phyloP scores from a whole-genome alignment of 441 rosid genomes.

The Metrosideros polymorpha region DNA sequence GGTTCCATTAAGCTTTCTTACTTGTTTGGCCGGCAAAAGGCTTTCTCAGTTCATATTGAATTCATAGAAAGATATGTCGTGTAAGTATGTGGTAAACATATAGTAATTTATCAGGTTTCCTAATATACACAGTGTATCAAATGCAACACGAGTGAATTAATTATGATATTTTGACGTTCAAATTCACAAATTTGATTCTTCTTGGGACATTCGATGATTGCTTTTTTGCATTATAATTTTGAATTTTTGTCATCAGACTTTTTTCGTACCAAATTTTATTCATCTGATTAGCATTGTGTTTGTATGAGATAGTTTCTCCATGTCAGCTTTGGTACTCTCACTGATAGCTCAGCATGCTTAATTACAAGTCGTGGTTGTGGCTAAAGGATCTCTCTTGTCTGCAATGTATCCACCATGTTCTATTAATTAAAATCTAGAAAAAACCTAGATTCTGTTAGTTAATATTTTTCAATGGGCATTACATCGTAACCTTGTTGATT shows the following conservation, averaged over 20 bases:
- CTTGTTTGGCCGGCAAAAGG: not conserved
- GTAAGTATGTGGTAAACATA: not conserved
- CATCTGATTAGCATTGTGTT: not conserved
- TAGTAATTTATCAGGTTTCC: not conserved
- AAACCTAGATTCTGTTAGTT: too few species aligned
- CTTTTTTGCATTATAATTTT: not conserved
- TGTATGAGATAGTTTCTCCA: not conserved
- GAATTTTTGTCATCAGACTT: not conserved
- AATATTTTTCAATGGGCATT: too few species aligned
- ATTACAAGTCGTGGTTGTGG: not conserved
- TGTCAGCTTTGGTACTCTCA: not conserved
- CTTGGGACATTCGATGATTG: not conserved
- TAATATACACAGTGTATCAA: not conserved
- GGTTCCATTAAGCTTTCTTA: not conserved
- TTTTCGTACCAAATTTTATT: not conserved
- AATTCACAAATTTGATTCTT: not conserved
- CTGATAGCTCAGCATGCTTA: not conserved
- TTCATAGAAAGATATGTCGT: not conserved
- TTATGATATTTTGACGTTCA: not conserved
- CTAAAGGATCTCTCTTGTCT: not conserved
- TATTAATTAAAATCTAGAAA: too few species aligned
- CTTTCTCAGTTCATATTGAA: not conserved
- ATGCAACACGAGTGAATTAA: not conserved
- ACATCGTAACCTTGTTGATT: too few species aligned
- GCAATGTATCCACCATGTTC: not conserved